phyloP scores from a whole-genome alignment of 1,284 basidiomycete species.

The Pascua guehoae region DNA sequence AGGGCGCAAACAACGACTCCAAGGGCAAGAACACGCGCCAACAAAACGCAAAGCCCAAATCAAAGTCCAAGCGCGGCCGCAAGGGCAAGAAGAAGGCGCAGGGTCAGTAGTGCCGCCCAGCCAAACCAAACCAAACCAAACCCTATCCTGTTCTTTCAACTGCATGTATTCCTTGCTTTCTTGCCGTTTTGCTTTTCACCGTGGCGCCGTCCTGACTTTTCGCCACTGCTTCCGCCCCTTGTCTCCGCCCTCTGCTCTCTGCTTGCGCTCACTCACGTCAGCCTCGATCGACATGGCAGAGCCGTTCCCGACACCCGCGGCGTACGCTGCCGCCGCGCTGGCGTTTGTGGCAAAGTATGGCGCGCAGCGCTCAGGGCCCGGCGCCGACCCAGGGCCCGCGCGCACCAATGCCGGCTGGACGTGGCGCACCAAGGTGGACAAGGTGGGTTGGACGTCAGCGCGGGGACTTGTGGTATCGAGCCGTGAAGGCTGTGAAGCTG shows the following conservation, averaged over 20 bases:
- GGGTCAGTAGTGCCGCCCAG: not conserved
- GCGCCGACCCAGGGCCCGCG: slow-evolving; percentile 8
- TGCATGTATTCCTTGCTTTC: no score
- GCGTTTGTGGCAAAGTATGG: slow-evolving; percentile 14
- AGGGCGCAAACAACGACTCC: not conserved
- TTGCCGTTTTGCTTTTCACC: no score
- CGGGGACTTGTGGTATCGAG: not conserved
- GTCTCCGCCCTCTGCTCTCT: no score
- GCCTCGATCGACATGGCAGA: not conserved
- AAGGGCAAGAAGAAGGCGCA: slow-evolving; percentile 5
- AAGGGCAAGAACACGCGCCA: not conserved
- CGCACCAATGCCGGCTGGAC: slow-evolving; percentile 30
- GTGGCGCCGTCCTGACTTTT: no score
- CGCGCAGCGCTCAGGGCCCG: not conserved
- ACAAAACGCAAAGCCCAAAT: not conserved
- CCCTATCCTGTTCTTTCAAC: no score
- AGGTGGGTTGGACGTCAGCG: slow-evolving; percentile 10
- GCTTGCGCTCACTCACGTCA: no score
- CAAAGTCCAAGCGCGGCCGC: not conserved
- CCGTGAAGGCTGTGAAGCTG: not conserved
- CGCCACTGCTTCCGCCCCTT: no score
- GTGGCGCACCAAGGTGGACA: slow-evolving; percentile 19
- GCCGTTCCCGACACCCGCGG: slow-evolving; percentile 9
- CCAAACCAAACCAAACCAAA: no score
- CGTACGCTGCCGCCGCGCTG: slow-evolving; percentile 4